Conservation (phyloP, 2,329 filamentous ascomycete species). For the Penicillium sp. region DNA sequence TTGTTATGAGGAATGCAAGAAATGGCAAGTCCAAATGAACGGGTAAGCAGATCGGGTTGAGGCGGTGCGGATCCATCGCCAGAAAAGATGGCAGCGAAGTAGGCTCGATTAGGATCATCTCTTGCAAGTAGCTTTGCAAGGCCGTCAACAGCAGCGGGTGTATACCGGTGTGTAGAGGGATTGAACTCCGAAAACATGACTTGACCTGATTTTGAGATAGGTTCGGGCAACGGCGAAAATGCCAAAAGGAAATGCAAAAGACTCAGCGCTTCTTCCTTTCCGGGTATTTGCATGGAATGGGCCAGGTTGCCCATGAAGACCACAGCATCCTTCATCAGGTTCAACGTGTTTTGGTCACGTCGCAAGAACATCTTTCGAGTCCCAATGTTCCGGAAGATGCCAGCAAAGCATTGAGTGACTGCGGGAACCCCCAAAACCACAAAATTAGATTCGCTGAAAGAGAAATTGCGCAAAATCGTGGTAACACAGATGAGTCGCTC, state of each 20-base stretch:
- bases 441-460: constrained; percentile 82
- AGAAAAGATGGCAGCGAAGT: constrained; percentile 81
- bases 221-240: constrained; percentile 80
- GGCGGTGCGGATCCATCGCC: constrained; percentile 68
- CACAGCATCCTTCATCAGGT: constrained; percentile 96
- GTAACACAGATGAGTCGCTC: constrained; percentile 89
- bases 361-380: constrained; percentile 86
- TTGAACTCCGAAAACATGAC: constrained; percentile 82
- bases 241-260: constrained; percentile 87
- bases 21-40: constrained; percentile 84
- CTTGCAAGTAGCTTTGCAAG: constrained; percentile 89
- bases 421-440: constrained; percentile 71
- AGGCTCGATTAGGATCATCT: constrained; percentile 87
- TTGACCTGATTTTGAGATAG: constrained; percentile 59
- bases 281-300: constrained; percentile 77
- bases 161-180: constrained; percentile 79
- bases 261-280: constrained; percentile 83
- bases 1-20: constrained; percentile 78
- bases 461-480: constrained; percentile 89
- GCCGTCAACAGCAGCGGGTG: constrained; percentile 86
- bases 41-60: constrained; percentile 80
- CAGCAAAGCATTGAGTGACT: constrained; percentile 82
- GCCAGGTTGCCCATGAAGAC: constrained; percentile 89
- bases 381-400: constrained; percentile 82
- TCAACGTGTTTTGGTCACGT: constrained; percentile 80